phyloP scores from a whole-genome alignment of 495 filamentous ascomycete genomes.

The Trichoderma gamsii region DNA sequence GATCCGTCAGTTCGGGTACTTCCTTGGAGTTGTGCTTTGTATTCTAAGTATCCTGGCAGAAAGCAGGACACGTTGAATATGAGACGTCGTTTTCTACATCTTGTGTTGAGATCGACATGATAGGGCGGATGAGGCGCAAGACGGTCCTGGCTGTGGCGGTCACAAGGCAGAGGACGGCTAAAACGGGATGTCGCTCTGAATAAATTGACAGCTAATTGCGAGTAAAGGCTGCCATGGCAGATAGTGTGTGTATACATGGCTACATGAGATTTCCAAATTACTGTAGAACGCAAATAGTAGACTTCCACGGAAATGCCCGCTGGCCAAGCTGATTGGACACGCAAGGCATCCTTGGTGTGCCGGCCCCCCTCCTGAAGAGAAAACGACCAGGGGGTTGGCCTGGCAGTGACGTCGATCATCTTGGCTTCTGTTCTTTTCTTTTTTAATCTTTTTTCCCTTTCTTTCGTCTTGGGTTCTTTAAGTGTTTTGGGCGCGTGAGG shows the following conservation, averaged over 20 bases:
- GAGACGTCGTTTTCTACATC: no score
- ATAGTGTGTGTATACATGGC: no score
- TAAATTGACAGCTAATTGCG: not conserved
- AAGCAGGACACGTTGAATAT: no score
- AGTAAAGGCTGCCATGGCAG: no score
- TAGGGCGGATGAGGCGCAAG: not conserved
- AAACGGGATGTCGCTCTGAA: not conserved
- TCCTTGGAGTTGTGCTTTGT: no score
- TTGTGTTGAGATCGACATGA: not conserved
- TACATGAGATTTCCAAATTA: no score
- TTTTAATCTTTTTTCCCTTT: not conserved
- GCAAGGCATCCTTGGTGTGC: not conserved
- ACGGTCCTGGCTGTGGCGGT: not conserved
- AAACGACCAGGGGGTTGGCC: not conserved
- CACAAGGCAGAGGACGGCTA: no score
- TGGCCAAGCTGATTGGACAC: not conserved
- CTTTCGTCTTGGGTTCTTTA: not conserved
- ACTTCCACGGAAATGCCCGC: not conserved
- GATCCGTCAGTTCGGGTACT: no score
- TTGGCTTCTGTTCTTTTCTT: not conserved
- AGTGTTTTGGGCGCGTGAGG: no score
- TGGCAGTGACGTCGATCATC: conserved; percentile 4
- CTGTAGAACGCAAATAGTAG: not conserved
- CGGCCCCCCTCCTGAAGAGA: not conserved
- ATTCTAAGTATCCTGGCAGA: no score